These are phyloP conservation scores for Xylariaceae sp. DNA, from an alignment of 2,329 filamentous ascomycete genomes.

Conservation along the genomic window DNA sequence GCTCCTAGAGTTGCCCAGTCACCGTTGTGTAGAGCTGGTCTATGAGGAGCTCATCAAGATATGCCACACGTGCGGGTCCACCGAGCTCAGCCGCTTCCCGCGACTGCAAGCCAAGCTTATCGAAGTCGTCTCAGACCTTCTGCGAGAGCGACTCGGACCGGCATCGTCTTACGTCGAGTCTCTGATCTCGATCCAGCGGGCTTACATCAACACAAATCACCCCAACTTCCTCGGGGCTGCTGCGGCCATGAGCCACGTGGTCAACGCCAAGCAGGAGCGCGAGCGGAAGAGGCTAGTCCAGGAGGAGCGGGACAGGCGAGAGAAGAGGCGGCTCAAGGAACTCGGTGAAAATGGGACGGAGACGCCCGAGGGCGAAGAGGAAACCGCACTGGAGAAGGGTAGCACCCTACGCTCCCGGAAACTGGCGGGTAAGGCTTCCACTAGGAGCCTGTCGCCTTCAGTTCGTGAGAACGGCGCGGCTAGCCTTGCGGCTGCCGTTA, in stretches of 20 bases:
- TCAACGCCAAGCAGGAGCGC: slow-evolving; percentile 88
- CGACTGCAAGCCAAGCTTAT: slow-evolving; percentile 94
- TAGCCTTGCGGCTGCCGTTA: slow-evolving; percentile 58
- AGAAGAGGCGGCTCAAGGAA: slow-evolving; percentile 77
- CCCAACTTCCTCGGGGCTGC: slow-evolving; percentile 96
- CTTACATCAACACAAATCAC: slow-evolving; percentile 99
- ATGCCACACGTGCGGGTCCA: slow-evolving; percentile 95
- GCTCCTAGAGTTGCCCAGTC: slow-evolving; percentile 85
- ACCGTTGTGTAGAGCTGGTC: slow-evolving; percentile 93
- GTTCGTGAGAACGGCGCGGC: slow-evolving; percentile 59
- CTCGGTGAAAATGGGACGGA: slow-evolving; percentile 71
- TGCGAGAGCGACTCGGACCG: slow-evolving; percentile 86
- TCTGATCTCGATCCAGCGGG: slow-evolving; percentile 91
- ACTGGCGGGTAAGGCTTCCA: slow-evolving; percentile 49
- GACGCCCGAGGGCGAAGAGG: slow-evolving; percentile 59
- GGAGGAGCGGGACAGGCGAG: slow-evolving; percentile 80
- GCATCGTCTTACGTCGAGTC: slow-evolving; percentile 90
- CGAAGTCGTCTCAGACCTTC: slow-evolving; percentile 91
- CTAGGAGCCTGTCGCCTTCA: slow-evolving; percentile 80
- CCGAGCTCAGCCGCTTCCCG: slow-evolving; percentile 85
- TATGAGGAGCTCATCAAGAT: slow-evolving; percentile 99
- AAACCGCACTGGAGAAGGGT: slow-evolving; percentile 44
- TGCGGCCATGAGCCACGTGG: slow-evolving; percentile 94
- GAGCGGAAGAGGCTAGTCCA: slow-evolving; percentile 74
- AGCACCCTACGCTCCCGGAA: slow-evolving; percentile 55